Evolutionary conservation across 768 basidiomycete genomes (phyloP).

Genomic region (Boletus rubroflammeus): DNA sequence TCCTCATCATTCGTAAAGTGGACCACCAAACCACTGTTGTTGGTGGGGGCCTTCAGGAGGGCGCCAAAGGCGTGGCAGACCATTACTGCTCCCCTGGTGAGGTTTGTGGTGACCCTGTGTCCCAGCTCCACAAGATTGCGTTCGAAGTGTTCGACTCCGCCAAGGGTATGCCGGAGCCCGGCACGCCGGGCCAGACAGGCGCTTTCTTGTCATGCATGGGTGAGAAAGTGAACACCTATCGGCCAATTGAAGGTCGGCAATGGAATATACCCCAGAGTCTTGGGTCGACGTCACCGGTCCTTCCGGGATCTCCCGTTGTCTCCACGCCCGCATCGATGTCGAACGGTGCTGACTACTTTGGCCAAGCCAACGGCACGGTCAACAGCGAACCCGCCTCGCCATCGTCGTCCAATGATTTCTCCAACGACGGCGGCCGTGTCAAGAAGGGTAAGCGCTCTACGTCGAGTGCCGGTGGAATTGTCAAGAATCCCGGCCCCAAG

Average conservation of each 20-base stretch:
- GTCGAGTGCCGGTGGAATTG: constrained; percentile 54
- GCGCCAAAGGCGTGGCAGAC: constrained; percentile 79
- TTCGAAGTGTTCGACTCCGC: constrained; percentile 82
- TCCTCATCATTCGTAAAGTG: constrained; percentile 91
- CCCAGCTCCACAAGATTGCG: constrained; percentile 93
- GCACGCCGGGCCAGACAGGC: constrained; percentile 73
- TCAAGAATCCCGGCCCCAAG: constrained; percentile 38
- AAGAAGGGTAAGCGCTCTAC: constrained; percentile 76
- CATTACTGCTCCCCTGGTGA: constrained; percentile 82
- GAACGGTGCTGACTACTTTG: constrained; percentile 64
- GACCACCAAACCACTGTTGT: constrained; percentile 88
- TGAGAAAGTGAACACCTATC: constrained; percentile 89
- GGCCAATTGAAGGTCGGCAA: constrained; percentile 75
- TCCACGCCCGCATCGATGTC: constrained; percentile 57
- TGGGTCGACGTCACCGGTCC: constrained; percentile 51
- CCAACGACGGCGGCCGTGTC: constrained; percentile 83
- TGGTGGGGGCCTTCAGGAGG: constrained; percentile 87
- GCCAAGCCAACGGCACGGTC: constrained; percentile 34
- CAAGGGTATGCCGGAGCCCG: constrained; percentile 68
- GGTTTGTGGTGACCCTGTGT: constrained; percentile 90
- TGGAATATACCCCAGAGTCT: constrained; percentile 56
- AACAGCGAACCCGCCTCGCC: constrained; percentile 72
- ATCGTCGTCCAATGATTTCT: constrained; percentile 58
- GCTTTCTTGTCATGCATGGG: constrained; percentile 90
- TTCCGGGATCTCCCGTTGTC: constrained; percentile 68